Percentiles rank a stretch among this genome's conserved stretches.
These are phyloP conservation scores for Pleurotus cornucopiae DNA, from an alignment of 768 basidiomycete species.

Conservation along the genomic window DNA sequence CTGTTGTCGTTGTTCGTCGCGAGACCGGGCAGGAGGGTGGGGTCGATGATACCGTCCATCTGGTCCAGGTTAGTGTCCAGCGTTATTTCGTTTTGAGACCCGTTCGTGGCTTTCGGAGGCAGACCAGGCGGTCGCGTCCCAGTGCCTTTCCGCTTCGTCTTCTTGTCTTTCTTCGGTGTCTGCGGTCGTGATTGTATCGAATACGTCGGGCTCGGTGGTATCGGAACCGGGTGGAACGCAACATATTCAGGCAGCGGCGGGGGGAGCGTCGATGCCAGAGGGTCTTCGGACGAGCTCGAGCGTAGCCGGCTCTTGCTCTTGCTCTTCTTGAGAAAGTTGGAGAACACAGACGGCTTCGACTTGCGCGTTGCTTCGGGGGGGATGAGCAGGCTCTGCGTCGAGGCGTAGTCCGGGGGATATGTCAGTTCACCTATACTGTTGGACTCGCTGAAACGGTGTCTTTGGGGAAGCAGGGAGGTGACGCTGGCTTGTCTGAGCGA, in stretches of 20 bases:
- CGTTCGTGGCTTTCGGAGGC: conserved; percentile 26
- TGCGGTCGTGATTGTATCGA: conserved; percentile 11
- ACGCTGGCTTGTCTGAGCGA: conserved; percentile 28
- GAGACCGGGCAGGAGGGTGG: conserved; percentile 20
- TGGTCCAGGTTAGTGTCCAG: conserved; percentile 68
- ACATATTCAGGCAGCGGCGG: conserved; percentile 22
- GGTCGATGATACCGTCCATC: conserved; percentile 83
- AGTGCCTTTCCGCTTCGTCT: conserved; percentile 27
- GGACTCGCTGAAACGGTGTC: conserved; percentile 32
- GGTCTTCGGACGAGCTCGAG: conserved; percentile 24
- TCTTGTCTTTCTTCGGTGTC: conserved; percentile 25
- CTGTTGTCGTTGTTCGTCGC: conserved; percentile 26
- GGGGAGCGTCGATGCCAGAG: conserved; percentile 22
- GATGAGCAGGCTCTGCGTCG: conserved; percentile 17
- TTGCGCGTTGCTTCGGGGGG: conserved; percentile 34
- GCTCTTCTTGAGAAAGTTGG: conserved; percentile 35
- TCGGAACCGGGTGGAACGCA: conserved; percentile 17
- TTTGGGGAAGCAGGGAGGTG: conserved; percentile 21
- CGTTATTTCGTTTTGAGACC: conserved; percentile 32
- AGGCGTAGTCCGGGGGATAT: conserved; percentile 20
- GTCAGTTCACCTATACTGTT: conserved; percentile 25
- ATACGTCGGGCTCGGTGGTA: conserved; percentile 12
- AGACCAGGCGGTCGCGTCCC: conserved; percentile 25
- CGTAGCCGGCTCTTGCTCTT: conserved; percentile 35
- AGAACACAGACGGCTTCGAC: conserved; percentile 44